Conservation (phyloP, 2,329 filamentous ascomycete genomes). For the Monosporascus sp. region DNA sequence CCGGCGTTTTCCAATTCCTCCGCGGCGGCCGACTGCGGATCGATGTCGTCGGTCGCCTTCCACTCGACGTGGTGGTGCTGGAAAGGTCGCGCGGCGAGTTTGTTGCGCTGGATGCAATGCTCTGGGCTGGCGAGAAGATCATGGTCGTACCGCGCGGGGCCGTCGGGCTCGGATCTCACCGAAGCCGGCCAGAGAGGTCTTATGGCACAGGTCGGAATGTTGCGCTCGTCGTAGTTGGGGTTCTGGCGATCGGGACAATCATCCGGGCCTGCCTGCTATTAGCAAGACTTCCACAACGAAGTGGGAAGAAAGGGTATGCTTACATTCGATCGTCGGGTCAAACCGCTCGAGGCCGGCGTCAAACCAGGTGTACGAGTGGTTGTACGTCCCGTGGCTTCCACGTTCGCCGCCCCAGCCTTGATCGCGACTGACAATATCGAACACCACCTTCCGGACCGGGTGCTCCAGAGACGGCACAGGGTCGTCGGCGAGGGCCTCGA, state of each 20-base stretch:
- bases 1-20: constrained; percentile 36
- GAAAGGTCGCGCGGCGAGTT: constrained; percentile 27
- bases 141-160: constrained; percentile 29
- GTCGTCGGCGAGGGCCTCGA: constrained; percentile 34
- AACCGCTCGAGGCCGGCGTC: constrained; percentile 56
- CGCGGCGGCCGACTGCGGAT: constrained; percentile 36
- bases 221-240: background rate
- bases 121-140: constrained; percentile 28
- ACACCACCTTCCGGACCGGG: constrained; percentile 57
- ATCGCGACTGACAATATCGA: constrained; percentile 51
- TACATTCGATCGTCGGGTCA: constrained; percentile 30
- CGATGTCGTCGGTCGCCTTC: constrained; percentile 44
- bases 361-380: constrained; percentile 56
- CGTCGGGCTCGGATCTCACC: constrained; percentile 2
- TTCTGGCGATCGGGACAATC: constrained; percentile 12
- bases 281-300: constrained; percentile 1
- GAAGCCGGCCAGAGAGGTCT: constrained; percentile 24
- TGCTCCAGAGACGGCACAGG: constrained; percentile 36
- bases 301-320: constrained; percentile 1
- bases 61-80: constrained; percentile 47
- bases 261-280: constrained; percentile 6
- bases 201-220: constrained; percentile 21
- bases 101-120: constrained; percentile 45
- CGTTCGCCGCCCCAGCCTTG: constrained; percentile 49
- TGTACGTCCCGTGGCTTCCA: constrained; percentile 33